phyloP scores from a whole-genome alignment of 129 eudicot genomes.

The Rutidosis leptorrhynchoides region DNA sequence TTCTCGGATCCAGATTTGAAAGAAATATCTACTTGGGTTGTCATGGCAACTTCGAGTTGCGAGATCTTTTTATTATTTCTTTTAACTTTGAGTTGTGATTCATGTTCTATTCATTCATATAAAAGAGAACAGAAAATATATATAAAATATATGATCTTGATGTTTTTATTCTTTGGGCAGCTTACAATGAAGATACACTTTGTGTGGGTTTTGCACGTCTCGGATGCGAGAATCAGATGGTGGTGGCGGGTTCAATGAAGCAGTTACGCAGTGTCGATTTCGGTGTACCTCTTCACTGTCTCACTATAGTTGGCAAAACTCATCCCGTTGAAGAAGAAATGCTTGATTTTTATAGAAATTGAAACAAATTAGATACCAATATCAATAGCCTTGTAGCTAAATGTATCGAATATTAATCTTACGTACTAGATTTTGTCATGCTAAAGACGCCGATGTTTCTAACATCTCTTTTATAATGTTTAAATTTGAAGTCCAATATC shows the following conservation, averaged over 20 bases:
- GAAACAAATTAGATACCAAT: conserved; percentile 3
- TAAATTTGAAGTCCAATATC: no score
- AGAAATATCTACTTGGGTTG: no score
- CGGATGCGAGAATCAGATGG: conserved; percentile 83
- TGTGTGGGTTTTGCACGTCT: conserved; percentile 93
- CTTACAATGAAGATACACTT: conserved; percentile 58
- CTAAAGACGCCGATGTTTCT: no score
- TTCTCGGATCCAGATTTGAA: no score
- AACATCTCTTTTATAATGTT: no score
- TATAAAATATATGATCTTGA: background rate
- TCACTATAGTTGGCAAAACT: conserved; percentile 79
- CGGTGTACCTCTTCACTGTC: conserved; percentile 84
- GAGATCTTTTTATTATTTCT: background rate
- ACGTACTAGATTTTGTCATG: conserved; percentile 13
- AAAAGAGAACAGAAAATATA: background rate
- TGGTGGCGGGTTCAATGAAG: conserved; percentile 81
- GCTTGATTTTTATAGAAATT: conserved; percentile 60
- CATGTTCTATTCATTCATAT: background rate
- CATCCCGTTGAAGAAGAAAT: conserved; percentile 91
- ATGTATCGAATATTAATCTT: conserved; percentile 7
- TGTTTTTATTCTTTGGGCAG: conserved; percentile 35
- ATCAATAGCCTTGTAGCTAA: conserved; percentile 16
- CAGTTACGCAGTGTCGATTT: conserved; percentile 67
- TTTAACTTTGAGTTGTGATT: background rate
- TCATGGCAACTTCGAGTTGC: background rate